These are phyloP conservation scores for Cladobotryum mycophilum DNA, from an alignment of 2,329 filamentous ascomycete species.

Conservation along the genomic window DNA sequence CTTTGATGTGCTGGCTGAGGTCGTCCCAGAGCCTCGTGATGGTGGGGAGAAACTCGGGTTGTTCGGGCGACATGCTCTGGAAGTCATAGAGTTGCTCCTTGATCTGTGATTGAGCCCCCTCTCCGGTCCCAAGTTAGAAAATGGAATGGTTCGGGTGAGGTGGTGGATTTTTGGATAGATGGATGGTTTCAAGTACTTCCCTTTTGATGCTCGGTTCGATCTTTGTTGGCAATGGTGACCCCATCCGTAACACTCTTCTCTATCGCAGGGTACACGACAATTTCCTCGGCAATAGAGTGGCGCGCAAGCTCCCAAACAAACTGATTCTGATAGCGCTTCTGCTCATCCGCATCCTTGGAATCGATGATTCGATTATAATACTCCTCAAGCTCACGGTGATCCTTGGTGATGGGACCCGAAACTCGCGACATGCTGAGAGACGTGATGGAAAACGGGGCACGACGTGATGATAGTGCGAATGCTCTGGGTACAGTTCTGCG, in stretches of 20 bases:
- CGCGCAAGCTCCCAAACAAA: constrained; percentile 43
- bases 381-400: constrained; percentile 23
- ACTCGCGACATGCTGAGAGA: constrained; percentile 10
- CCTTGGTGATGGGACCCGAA: constrained; percentile 20
- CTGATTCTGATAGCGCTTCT: constrained; percentile 36
- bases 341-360: constrained; percentile 28
- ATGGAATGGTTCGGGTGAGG: too few relatives aligned
- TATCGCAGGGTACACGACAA: constrained; percentile 48
- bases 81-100: constrained; percentile 2
- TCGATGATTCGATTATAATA: constrained; percentile 36
- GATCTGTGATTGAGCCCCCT: background rate
- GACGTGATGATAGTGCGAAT: too few relatives aligned
- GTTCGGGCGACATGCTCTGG: constrained; percentile 1
- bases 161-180: too few relatives aligned
- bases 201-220: constrained; percentile 41
- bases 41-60: constrained; percentile 1
- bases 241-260: constrained; percentile 40
- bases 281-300: constrained; percentile 41
- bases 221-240: constrained; percentile 37
- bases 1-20: constrained; percentile 1
- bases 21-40: background rate
- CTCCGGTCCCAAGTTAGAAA: too few relatives aligned
- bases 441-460: background rate
- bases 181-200: constrained; percentile 19
- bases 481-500: too few relatives aligned